Percentiles rank a stretch among this genome's conserved stretches.
phyloP scores from a whole-genome alignment of 2,329 filamentous ascomycete genomes.

The Plectosphaerella sp. region DNA sequence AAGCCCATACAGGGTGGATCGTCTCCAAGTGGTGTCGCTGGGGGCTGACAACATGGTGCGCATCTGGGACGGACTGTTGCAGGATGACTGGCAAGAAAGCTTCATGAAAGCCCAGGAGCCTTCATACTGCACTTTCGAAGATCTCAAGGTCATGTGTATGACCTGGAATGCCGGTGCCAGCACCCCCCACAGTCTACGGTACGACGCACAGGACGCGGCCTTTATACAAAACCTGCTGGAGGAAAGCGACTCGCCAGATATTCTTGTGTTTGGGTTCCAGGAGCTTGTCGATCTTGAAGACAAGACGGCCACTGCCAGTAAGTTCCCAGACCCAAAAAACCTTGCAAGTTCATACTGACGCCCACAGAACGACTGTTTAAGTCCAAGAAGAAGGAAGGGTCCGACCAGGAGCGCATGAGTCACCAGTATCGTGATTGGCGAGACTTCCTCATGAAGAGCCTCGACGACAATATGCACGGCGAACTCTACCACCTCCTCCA shows the following conservation, averaged over 20 bases:
- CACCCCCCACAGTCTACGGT: constrained; percentile 77
- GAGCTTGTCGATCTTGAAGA: constrained; percentile 97
- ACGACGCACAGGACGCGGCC: constrained; percentile 62
- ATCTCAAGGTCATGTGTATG: constrained; percentile 74
- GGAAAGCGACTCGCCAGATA: constrained; percentile 75
- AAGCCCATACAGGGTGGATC: constrained; percentile 79
- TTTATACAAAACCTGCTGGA: constrained; percentile 81
- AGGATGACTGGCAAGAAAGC: constrained; percentile 90
- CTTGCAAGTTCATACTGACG: constrained; percentile 17
- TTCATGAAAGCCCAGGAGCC: constrained; percentile 81
- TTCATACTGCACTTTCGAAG: constrained; percentile 80
- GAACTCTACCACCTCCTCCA: constrained; percentile 82
- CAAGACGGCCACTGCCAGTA: constrained; percentile 93
- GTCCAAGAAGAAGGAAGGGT: constrained; percentile 78
- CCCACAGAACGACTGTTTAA: constrained; percentile 74
- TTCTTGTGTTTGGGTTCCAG: constrained; percentile 94
- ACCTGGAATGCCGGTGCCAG: constrained; percentile 98
- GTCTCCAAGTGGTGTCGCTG: constrained; percentile 78
- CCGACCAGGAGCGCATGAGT: constrained; percentile 87
- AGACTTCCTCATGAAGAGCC: constrained; percentile 75
- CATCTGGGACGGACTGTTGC: constrained; percentile 87
- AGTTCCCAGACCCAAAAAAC: constrained; percentile 19
- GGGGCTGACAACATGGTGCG: constrained; percentile 82
- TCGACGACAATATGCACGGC: constrained; percentile 78
- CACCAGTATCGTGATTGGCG: constrained; percentile 97